Conservation (phyloP, 805 yeast species). For the Phaffomyces antillensis region DNA sequence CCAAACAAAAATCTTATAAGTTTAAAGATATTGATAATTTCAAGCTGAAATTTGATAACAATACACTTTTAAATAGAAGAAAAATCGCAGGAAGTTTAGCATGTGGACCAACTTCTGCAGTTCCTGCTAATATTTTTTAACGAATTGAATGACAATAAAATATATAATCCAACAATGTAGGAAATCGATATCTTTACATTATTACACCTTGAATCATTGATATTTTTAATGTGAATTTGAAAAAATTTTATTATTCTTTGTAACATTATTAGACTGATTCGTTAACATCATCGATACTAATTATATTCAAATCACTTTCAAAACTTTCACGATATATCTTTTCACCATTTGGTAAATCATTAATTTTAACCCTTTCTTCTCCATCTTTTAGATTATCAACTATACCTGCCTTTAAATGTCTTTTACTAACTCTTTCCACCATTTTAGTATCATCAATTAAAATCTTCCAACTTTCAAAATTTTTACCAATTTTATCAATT, state of each 20-base stretch:
- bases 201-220: not conserved
- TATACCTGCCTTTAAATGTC: conserved; percentile 61
- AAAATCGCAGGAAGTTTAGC: conserved; percentile 14
- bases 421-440: conserved; percentile 49
- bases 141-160: not conserved
- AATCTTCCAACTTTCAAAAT: conserved; percentile 45
- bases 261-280: not conserved
- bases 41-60: conserved; percentile 21
- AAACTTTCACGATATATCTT: conserved; percentile 20
- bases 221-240: too few relatives aligned
- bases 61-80: conserved; percentile 23
- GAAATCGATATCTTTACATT: too few relatives aligned
- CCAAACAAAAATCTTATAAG: not conserved
- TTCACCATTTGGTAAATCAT: conserved; percentile 61
- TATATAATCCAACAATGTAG: too few relatives aligned
- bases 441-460: conserved; percentile 38
- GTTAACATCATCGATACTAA: conserved; percentile 20
- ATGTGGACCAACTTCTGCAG: conserved; percentile 8
- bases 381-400: conserved; percentile 44
- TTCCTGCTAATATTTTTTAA: not conserved
- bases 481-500: conserved; percentile 15
- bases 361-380: conserved; percentile 37
- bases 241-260: too few relatives aligned
- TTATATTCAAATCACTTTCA: conserved; percentile 18
- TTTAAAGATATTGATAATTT: conserved; percentile 18